Evolutionary conservation across 441 rosid genomes (phyloP).

Genomic region (Corymbia calophylla): DNA sequence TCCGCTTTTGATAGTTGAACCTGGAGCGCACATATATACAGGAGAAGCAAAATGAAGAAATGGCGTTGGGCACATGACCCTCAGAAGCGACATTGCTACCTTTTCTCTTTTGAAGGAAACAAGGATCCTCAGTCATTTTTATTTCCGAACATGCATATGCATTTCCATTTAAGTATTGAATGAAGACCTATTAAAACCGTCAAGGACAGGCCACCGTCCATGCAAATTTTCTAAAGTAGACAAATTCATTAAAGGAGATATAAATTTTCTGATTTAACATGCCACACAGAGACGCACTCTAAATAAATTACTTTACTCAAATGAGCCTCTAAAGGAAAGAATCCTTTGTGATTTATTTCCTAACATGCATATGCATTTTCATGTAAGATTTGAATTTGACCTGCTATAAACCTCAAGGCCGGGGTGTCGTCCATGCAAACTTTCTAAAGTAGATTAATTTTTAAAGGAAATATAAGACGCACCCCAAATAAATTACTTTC

Average conservation of each 20-base stretch:
- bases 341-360: too few relatives aligned
- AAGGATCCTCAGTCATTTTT: not conserved
- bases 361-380: too few relatives aligned
- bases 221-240: too few relatives aligned
- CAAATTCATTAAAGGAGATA: not conserved
- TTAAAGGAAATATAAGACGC: too few relatives aligned
- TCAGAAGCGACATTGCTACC: not conserved
- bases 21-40: not conserved
- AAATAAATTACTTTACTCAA: not conserved
- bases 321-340: not conserved
- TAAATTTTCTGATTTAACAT: not conserved
- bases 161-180: not conserved
- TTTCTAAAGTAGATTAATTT: too few relatives aligned
- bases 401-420: too few relatives aligned
- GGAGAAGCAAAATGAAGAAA: not conserved
- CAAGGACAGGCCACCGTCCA: not conserved
- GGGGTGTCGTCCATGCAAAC: too few relatives aligned
- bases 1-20: not conserved
- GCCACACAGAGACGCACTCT: not conserved
- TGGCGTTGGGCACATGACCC: not conserved
- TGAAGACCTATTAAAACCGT: not conserved
- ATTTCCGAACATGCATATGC: not conserved
- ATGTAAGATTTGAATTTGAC: too few relatives aligned
- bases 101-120: not conserved
- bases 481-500: too few relatives aligned